A percentile compares a stretch with the other conserved stretches of the same genome.
Evolutionary conservation across 106 monocot genomes (phyloP).

Genomic region (Narthecium ossifragum): DNA sequence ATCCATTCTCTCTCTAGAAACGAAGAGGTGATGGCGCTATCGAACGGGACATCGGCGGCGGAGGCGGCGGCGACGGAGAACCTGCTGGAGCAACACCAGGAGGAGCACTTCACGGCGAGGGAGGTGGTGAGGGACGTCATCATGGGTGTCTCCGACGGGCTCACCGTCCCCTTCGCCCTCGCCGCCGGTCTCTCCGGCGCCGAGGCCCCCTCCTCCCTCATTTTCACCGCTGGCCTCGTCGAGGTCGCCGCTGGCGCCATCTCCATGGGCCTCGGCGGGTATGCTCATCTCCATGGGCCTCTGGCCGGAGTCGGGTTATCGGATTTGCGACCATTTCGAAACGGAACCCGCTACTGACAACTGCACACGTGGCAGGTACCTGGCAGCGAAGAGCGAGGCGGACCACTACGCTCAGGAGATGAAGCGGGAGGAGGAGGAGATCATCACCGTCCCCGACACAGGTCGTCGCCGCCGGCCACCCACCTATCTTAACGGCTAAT

Average conservation of each 20-base stretch:
- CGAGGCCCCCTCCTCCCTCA: slow-evolving; percentile 64
- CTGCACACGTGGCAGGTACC: slow-evolving; percentile 49
- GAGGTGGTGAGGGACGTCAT: slow-evolving; percentile 86
- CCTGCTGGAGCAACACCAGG: slow-evolving; percentile 53
- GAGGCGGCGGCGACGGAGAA: slow-evolving; percentile 7
- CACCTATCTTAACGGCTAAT: not conserved
- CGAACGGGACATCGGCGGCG: not conserved
- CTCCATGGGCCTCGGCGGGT: slow-evolving; percentile 99
- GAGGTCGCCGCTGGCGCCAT: slow-evolving; percentile 96
- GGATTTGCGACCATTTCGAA: not conserved
- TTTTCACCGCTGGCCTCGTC: slow-evolving; percentile 86
- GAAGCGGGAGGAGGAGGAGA: slow-evolving; percentile 86
- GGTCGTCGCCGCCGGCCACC: too few species aligned
- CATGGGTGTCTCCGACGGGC: slow-evolving; percentile 95
- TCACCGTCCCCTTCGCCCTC: slow-evolving; percentile 97
- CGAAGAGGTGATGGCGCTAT: slow-evolving; percentile 5
- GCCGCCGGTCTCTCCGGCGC: slow-evolving; percentile 97
- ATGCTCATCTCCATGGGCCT: not conserved
- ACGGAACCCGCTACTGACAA: not conserved
- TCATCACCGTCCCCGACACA: slow-evolving; percentile 71
- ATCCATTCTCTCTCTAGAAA: not conserved
- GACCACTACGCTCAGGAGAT: slow-evolving; percentile 78
- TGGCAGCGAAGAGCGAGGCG: slow-evolving; percentile 94
- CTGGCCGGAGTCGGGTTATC: too few species aligned
- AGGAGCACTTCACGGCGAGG: slow-evolving; percentile 90